Conservation (phyloP, 352 stramenopile genomes). For the Globisporangium alternatum region DNA sequence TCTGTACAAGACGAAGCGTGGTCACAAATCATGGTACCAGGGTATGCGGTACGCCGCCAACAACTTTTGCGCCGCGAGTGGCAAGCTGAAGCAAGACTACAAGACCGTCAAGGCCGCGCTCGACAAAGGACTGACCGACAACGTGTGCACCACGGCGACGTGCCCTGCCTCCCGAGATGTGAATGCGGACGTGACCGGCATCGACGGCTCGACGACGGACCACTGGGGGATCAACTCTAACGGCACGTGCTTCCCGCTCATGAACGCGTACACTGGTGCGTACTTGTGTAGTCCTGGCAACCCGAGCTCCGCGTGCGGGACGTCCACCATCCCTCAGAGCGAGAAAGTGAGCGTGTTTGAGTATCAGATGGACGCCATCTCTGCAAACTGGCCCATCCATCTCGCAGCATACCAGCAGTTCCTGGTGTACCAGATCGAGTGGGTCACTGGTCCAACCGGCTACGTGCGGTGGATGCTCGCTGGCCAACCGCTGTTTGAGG, state of each 20-base stretch:
- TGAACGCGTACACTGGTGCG: constrained; percentile 60
- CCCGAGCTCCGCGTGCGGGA: constrained; percentile 26
- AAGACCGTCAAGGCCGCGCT: constrained; percentile 33
- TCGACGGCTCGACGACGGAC: constrained; percentile 27
- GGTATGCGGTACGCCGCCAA: constrained; percentile 55
- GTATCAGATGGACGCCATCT: no score
- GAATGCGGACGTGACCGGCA: constrained; percentile 39
- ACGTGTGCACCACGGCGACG: constrained; percentile 32
- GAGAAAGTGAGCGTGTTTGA: no score
- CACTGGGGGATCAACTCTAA: constrained; percentile 64
- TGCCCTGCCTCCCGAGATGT: constrained; percentile 53
- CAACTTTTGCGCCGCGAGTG: constrained; percentile 40
- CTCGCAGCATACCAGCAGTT: no score
- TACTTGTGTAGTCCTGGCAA: constrained; percentile 60
- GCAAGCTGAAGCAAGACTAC: constrained; percentile 30
- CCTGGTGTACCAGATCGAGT: no score
- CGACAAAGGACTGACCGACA: constrained; percentile 42
- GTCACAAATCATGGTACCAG: constrained; percentile 73
- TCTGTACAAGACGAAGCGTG: constrained; percentile 34
- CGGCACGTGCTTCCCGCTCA: constrained; percentile 54
- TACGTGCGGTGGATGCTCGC: no score
- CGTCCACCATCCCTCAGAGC: no score
- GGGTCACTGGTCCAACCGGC: no score
- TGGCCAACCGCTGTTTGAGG: constrained; percentile 88
- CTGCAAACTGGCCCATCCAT: no score